Evolutionary conservation across 352 stramenopile species (phyloP).

Genomic region (Globisporangium sylvaticum): DNA sequence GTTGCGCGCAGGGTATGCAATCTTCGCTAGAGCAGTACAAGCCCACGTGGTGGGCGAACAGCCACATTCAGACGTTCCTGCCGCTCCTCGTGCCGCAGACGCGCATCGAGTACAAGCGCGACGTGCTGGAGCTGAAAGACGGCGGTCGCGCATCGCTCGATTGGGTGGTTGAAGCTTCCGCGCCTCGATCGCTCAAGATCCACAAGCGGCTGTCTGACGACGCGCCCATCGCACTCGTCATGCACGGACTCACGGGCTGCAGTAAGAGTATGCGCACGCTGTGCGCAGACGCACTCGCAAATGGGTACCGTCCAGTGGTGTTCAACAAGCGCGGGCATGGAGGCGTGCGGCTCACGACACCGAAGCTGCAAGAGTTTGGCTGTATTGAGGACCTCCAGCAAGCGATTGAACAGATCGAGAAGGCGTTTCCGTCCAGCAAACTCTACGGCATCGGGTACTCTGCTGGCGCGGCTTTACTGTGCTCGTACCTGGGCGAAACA

Average conservation of each 20-base stretch:
- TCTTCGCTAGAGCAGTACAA: slow-evolving; percentile 50
- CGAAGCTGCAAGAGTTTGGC: slow-evolving; percentile 71
- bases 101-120: slow-evolving; percentile 48
- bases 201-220: slow-evolving; percentile 16
- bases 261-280: slow-evolving; percentile 58
- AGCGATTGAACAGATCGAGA: slow-evolving; percentile 50
- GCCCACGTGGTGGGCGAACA: slow-evolving; percentile 76
- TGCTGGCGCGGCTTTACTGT: slow-evolving; percentile 61
- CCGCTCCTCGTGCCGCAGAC: slow-evolving; percentile 67
- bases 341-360: slow-evolving; percentile 50
- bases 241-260: slow-evolving; percentile 69
- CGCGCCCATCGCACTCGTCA: slow-evolving; percentile 55
- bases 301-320: slow-evolving; percentile 73
- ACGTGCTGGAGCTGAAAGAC: slow-evolving; percentile 54
- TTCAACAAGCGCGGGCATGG: slow-evolving; percentile 86
- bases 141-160: slow-evolving; percentile 66
- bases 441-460: slow-evolving; percentile 75
- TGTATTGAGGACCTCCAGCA: slow-evolving; percentile 52
- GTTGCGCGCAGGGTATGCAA: slow-evolving; percentile 30
- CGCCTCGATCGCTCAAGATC: slow-evolving; percentile 4
- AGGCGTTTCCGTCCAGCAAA: slow-evolving; percentile 34
- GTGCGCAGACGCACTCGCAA: slow-evolving; percentile 50
- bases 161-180: slow-evolving; percentile 46
- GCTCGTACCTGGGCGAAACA: slow-evolving; percentile 68
- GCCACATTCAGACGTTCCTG: slow-evolving; percentile 66